Conservation (phyloP, 1,139 yeast species). For the Sugiyamaella sp. region DNA sequence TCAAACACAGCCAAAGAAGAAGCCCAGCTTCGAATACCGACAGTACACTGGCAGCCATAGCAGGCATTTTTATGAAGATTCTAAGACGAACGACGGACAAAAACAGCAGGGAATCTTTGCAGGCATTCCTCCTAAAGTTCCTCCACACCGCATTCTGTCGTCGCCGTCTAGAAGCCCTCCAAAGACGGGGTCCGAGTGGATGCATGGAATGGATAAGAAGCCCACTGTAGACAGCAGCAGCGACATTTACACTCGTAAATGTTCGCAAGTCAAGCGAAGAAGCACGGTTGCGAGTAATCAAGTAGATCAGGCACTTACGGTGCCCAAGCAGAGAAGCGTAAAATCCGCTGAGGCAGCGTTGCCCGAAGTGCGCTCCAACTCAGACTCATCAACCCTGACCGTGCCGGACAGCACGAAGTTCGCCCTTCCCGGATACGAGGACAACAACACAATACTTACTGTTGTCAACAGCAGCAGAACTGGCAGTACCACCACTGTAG, state of each 20-base stretch:
- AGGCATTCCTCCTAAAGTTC: conserved; percentile 39
- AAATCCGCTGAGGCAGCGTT: not conserved
- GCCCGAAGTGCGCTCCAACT: not conserved
- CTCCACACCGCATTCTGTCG: conserved; percentile 32
- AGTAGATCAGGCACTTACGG: not conserved
- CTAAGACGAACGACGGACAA: conserved; percentile 13
- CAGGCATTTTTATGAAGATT: conserved; percentile 1
- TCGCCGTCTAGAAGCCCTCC: conserved; percentile 16
- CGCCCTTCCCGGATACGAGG: conserved; percentile 36
- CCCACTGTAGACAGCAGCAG: conserved; percentile 10
- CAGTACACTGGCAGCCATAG: conserved; percentile 15
- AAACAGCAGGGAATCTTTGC: conserved; percentile 28
- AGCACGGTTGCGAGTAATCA: conserved; percentile 1
- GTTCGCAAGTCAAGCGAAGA: conserved; percentile 30
- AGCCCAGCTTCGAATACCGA: conserved; percentile 24
- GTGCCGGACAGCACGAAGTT: conserved; percentile 25
- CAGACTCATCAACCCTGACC: conserved; percentile 6
- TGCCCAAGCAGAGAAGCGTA: not conserved
- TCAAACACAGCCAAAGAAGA: conserved; percentile 18
- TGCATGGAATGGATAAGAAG: conserved; percentile 6
- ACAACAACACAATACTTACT: conserved; percentile 30
- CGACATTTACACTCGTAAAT: conserved; percentile 35
- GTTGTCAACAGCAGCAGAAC: conserved; percentile 31
- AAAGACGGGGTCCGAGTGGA: conserved; percentile 12
- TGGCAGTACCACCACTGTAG: conserved; percentile 18